phyloP scores from a whole-genome alignment of 1,284 basidiomycete species.

The Moesziomyces parantarcticus region DNA sequence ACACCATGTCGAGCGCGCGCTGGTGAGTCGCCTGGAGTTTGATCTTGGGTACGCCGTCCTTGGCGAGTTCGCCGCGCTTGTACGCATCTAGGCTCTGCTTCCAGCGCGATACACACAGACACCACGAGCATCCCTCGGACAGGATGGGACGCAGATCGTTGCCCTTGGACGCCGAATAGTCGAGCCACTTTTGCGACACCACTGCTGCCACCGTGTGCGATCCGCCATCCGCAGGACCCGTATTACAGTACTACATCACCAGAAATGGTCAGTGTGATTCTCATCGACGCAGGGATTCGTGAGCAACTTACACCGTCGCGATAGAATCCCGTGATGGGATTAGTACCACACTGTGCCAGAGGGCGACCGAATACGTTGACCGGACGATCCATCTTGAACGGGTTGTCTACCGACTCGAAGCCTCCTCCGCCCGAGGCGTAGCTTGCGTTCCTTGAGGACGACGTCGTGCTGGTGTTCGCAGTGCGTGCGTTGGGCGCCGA shows the following conservation, averaged over 20 bases:
- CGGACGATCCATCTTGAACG: slow-evolving; percentile 49
- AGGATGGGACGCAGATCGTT: slow-evolving; percentile 56
- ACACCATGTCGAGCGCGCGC: slow-evolving; percentile 35
- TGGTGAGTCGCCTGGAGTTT: slow-evolving; percentile 53
- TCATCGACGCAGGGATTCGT: no score
- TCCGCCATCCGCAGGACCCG: slow-evolving; percentile 46
- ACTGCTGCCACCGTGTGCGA: slow-evolving; percentile 56
- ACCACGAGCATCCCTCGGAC: slow-evolving; percentile 54
- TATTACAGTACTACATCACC: slow-evolving; percentile 43
- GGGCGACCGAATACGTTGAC: slow-evolving; percentile 52
- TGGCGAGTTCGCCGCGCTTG: slow-evolving; percentile 79
- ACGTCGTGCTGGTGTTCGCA: slow-evolving; percentile 12
- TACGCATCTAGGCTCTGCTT: slow-evolving; percentile 83
- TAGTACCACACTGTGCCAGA: slow-evolving; percentile 46
- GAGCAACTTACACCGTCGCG: slow-evolving; percentile 38
- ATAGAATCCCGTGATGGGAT: slow-evolving; percentile 56
- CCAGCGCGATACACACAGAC: slow-evolving; percentile 56
- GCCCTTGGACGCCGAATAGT: slow-evolving; percentile 52
- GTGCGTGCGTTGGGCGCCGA: slow-evolving; percentile 2
- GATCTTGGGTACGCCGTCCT: slow-evolving; percentile 50
- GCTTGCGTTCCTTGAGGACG: slow-evolving; percentile 24
- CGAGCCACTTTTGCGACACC: slow-evolving; percentile 49
- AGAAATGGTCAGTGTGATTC: neutral
- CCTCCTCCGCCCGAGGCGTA: slow-evolving; percentile 17
- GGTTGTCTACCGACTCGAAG: slow-evolving; percentile 13